Evolutionary conservation across 1,284 basidiomycete species (phyloP), one percentile per base, ranked within the genome.

Genomic region (Ceratorhiza oryzae-sativae): DNA sequence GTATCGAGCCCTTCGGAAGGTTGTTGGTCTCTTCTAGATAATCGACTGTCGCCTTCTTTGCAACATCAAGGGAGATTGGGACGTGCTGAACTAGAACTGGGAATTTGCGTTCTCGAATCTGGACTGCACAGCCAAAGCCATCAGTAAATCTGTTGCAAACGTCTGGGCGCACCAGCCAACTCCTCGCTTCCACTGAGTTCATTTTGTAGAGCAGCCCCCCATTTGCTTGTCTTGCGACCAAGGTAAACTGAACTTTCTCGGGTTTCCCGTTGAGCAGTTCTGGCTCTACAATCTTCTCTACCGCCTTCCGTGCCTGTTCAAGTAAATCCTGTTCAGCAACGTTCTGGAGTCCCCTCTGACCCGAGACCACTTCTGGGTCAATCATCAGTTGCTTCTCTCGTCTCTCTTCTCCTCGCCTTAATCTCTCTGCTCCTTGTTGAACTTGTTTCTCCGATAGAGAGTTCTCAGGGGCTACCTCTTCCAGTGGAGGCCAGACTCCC

Each of bases 111-210:
- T 36, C 18, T 5, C 56, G n/a, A 34, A 39, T 23, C 36, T 15
- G 30, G 2, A 39, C 23, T 20, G 20, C 34, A n/a, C 32, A 58
- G 4, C 56, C 56, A 39, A 58, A 58, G n/a, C 34, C 56, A 10
- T 58, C 56, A 58, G 59, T 46, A n/a, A 61, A 46, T 46, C 42
- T 61, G 18, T 46, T 20, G 15, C 59, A 61, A 6, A 61, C 59
- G 20, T 61, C 41, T 5, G 59, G 59, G n/a, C 59, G 41, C 41
- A 27, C 42, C 27, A 61, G 59, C 59, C 59, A 61, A 1, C 42
- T 25, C 25, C 42, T 61, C 23, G 23, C 59, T 27, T 61, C 59
- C 23, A 20, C 42, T 1, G 41, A 20, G 18, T 46, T 61, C 41
- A 61, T 5, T 41, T 61, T 12, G 42, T 30, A 45, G 5, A 61